Percentiles rank a stretch among this genome's conserved stretches.
These are phyloP conservation scores for Ogataea allantospora DNA, from an alignment of 805 yeast genomes.

Conservation along the genomic window DNA sequence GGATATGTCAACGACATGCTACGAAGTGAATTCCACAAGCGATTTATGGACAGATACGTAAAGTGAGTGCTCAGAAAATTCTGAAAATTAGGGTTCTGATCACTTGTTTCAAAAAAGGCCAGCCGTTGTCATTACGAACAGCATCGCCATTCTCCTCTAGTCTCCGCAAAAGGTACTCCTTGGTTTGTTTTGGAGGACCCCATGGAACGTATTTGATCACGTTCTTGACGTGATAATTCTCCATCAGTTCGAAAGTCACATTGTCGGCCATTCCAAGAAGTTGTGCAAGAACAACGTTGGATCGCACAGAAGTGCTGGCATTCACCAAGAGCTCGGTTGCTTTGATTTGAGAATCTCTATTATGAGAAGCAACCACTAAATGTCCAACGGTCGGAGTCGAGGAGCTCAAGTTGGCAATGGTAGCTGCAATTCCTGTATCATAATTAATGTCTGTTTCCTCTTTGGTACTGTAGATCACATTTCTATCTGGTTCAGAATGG, in stretches of 20 bases:
- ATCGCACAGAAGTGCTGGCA: constrained; percentile 33
- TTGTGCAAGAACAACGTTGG: constrained; percentile 83
- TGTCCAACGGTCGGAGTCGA: constrained; percentile 54
- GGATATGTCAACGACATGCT: constrained; percentile 32
- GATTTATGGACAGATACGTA: constrained; percentile 41
- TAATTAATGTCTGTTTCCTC: constrained; percentile 76
- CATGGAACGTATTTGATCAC: constrained; percentile 94
- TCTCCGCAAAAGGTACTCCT: constrained; percentile 84
- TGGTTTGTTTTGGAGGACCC: constrained; percentile 96
- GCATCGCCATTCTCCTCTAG: constrained; percentile 96
- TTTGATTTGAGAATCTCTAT: constrained; percentile 68
- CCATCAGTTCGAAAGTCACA: constrained; percentile 71
- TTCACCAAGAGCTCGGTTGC: constrained; percentile 57
- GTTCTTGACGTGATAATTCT: constrained; percentile 62
- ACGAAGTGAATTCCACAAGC: constrained; percentile 40
- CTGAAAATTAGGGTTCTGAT: constrained; percentile 35
- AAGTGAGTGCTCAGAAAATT: constrained; percentile 26
- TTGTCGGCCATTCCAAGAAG: constrained; percentile 95
- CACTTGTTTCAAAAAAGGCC: constrained; percentile 63
- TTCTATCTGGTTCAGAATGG: constrained; percentile 79
- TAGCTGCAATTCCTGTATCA: constrained; percentile 62
- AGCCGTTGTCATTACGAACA: constrained; percentile 80
- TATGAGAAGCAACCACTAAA: constrained; percentile 89
- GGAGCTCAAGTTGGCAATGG: constrained; percentile 57
- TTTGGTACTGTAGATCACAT: constrained; percentile 73